Evolutionary conservation across 441 rosid species (phyloP).

Genomic region (Mallotus repandus): DNA sequence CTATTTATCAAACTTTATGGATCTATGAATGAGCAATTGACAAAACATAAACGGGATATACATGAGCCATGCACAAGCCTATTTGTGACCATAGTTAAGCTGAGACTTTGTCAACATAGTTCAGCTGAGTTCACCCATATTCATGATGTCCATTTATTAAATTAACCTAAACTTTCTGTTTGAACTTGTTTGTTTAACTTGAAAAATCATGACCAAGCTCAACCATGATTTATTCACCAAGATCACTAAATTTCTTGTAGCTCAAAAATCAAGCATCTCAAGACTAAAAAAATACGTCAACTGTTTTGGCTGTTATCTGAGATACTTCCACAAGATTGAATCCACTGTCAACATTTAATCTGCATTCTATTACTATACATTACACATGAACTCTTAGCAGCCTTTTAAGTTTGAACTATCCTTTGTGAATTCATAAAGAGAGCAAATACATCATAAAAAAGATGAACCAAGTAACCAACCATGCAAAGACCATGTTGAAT

Average conservation of each 20-base stretch:
- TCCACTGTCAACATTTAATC: not conserved
- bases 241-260: not conserved
- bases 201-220: not conserved
- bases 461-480: not conserved
- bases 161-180: not conserved
- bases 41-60: not conserved
- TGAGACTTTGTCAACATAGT: not conserved
- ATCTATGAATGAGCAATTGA: not conserved
- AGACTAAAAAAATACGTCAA: not conserved
- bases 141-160: not conserved
- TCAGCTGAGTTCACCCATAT: not conserved
- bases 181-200: not conserved
- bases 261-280: not conserved
- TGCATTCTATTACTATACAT: not conserved
- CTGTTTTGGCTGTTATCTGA: not conserved
- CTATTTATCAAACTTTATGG: not conserved
- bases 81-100: not conserved
- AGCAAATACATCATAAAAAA: not conserved
- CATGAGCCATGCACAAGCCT: not conserved
- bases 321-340: not conserved
- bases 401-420: not conserved
- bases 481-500: not conserved
- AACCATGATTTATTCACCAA: not conserved
- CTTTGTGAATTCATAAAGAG: not conserved
- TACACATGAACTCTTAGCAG: not conserved